phyloP scores from a whole-genome alignment of 2,329 filamentous ascomycete genomes.

The Thelonectria olida region DNA sequence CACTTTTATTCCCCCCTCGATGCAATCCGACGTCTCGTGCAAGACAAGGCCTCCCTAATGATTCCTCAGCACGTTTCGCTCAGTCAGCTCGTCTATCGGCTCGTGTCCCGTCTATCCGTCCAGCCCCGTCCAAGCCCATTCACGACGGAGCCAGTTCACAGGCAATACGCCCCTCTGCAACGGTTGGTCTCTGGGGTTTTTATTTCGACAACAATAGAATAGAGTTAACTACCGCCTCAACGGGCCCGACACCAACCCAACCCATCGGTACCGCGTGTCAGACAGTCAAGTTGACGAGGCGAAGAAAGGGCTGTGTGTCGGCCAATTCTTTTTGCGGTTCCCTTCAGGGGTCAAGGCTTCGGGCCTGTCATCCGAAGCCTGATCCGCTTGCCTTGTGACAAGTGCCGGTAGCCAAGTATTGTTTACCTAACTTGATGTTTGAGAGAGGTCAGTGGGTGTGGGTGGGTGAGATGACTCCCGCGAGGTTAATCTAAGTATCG shows the following conservation, averaged over 20 bases:
- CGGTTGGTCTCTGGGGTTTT: too few relatives aligned
- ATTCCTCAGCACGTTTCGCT: too few relatives aligned
- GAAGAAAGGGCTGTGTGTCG: too few relatives aligned
- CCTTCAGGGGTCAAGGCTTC: constrained; percentile 9
- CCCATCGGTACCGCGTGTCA: too few relatives aligned
- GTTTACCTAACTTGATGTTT: not conserved
- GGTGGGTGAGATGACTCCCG: too few relatives aligned
- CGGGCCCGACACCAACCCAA: too few relatives aligned
- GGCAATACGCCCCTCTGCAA: not conserved
- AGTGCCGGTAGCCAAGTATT: too few relatives aligned
- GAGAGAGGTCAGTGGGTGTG: not conserved
- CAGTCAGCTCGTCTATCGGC: not conserved
- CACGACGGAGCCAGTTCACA: not conserved
- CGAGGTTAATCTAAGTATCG: constrained; percentile 12
- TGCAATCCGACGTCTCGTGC: too few relatives aligned
- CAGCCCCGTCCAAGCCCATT: constrained; percentile 9
- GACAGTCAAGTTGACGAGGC: too few relatives aligned
- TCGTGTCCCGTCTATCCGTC: not conserved
- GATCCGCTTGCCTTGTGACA: not conserved
- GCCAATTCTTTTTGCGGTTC: constrained; percentile 12
- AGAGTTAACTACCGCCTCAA: not conserved
- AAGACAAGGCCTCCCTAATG: too few relatives aligned
- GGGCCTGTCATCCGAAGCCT: constrained; percentile 38
- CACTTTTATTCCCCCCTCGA: too few relatives aligned
- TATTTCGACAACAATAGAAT: not conserved